phyloP scores from a whole-genome alignment of 2,329 filamentous ascomycete genomes.

The Rhinocladiella mackenziei region DNA sequence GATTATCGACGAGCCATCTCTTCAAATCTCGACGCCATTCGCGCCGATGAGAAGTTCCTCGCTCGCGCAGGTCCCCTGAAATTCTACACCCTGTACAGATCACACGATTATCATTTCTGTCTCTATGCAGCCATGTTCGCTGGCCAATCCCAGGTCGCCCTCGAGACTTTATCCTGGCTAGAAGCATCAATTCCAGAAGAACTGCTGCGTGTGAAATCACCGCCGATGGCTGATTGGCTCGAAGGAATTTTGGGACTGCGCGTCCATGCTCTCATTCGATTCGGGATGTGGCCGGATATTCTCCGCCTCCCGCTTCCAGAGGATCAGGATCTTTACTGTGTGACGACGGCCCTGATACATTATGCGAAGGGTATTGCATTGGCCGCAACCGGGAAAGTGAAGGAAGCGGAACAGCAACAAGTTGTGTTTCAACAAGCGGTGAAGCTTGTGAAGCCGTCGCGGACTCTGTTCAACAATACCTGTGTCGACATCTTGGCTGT shows the following conservation, averaged over 20 bases:
- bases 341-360: constrained; percentile 63
- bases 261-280: constrained; percentile 67
- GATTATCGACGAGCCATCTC: constrained; percentile 64
- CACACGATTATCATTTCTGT: constrained; percentile 70
- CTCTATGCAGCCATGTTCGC: constrained; percentile 77
- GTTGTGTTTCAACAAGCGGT: constrained; percentile 51
- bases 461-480: constrained; percentile 67
- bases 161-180: constrained; percentile 58
- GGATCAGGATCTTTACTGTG: constrained; percentile 61
- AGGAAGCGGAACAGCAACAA: constrained; percentile 53
- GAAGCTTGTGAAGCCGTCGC: constrained; percentile 52
- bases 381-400: constrained; percentile 55
- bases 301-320: constrained; percentile 53
- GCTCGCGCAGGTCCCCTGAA: constrained; percentile 57
- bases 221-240: constrained; percentile 75
- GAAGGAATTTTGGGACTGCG: constrained; percentile 67
- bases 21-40: constrained; percentile 63
- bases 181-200: constrained; percentile 61
- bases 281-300: constrained; percentile 68
- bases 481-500: constrained; percentile 61
- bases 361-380: constrained; percentile 67
- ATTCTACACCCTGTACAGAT: constrained; percentile 73
- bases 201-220: constrained; percentile 60
- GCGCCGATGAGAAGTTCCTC: constrained; percentile 65
- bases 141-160: constrained; percentile 58